phyloP scores from a whole-genome alignment of 768 basidiomycete genomes.

The Boletus reticuloceps region DNA sequence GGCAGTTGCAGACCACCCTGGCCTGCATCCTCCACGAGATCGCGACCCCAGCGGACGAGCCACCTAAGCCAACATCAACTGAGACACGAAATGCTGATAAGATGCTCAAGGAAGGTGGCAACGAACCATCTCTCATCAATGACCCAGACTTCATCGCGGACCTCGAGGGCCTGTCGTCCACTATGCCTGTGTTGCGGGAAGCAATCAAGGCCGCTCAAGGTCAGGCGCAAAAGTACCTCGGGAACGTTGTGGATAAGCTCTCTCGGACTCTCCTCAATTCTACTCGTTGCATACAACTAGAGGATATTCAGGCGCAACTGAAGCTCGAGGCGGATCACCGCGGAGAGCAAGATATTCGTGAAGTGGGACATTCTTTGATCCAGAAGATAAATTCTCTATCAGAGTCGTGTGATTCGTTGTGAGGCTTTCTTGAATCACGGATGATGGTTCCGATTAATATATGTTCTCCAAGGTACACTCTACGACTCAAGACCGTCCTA shows the following conservation, averaged over 20 bases:
- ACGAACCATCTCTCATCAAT: constrained; percentile 16
- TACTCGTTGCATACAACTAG: constrained; percentile 15
- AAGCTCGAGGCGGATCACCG: constrained; percentile 10
- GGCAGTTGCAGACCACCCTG: constrained; percentile 9
- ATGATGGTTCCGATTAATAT: background rate
- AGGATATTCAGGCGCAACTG: constrained; percentile 14
- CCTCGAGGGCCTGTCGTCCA: constrained; percentile 12
- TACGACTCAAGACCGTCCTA: constrained; percentile 12
- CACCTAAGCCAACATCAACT: constrained; percentile 7
- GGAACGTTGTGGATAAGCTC: constrained; percentile 15
- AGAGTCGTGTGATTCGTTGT: constrained; percentile 16
- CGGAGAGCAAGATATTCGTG: constrained; percentile 16
- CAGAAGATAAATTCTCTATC: constrained; percentile 20
- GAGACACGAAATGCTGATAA: constrained; percentile 14
- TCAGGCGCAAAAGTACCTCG: constrained; percentile 20
- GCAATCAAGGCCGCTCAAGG: constrained; percentile 8
- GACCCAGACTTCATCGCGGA: constrained; percentile 25
- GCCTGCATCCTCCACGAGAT: constrained; percentile 17
- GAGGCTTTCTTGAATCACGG: background rate
- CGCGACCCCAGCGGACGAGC: background rate
- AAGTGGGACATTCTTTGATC: constrained; percentile 9
- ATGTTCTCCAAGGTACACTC: constrained; percentile 10
- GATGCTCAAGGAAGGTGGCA: constrained; percentile 22
- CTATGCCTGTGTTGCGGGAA: constrained; percentile 19
- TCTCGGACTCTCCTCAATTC: constrained; percentile 10